Percentiles rank a stretch among this genome's conserved stretches.
phyloP scores from a whole-genome alignment of 805 yeast species.

The Metschnikowia lachancei region DNA sequence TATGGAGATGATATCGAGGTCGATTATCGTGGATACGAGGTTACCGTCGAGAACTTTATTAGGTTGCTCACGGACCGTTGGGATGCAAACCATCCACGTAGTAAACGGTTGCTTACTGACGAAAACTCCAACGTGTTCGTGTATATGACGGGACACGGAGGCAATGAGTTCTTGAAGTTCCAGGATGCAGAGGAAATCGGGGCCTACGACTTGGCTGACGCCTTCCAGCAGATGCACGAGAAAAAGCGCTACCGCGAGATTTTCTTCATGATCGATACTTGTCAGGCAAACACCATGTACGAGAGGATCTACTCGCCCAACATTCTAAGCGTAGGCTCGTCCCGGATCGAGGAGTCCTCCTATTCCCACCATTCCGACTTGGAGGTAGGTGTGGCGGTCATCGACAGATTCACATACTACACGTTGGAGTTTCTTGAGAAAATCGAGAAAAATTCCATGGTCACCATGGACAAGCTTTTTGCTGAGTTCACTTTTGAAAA shows the following conservation, averaged over 20 bases:
- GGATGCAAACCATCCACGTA: slow-evolving; percentile 91
- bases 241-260: slow-evolving; percentile 93
- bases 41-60: slow-evolving; percentile 95
- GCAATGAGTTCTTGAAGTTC: slow-evolving; percentile 93
- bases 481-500: slow-evolving; percentile 79
- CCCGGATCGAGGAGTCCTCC: slow-evolving; percentile 81
- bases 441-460: slow-evolving; percentile 69
- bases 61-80: slow-evolving; percentile 91
- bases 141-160: slow-evolving; percentile 98
- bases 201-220: slow-evolving; percentile 93
- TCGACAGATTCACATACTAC: slow-evolving; percentile 92
- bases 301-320: slow-evolving; percentile 90
- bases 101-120: slow-evolving; percentile 86
- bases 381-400: slow-evolving; percentile 96
- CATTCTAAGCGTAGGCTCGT: slow-evolving; percentile 88
- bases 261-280: slow-evolving; percentile 96
- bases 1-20: slow-evolving; percentile 95
- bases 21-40: slow-evolving; percentile 96
- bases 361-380: slow-evolving; percentile 95
- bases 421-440: slow-evolving; percentile 84
- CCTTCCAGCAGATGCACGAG: slow-evolving; percentile 95
- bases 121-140: slow-evolving; percentile 92
- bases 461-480: slow-evolving; percentile 79
- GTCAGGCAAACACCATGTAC: slow-evolving; percentile 98
- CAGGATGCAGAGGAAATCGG: slow-evolving; percentile 99